Base-by-base conservation (phyloP, 768 basidiomycete species). In the Rickenella mellea region DNA sequence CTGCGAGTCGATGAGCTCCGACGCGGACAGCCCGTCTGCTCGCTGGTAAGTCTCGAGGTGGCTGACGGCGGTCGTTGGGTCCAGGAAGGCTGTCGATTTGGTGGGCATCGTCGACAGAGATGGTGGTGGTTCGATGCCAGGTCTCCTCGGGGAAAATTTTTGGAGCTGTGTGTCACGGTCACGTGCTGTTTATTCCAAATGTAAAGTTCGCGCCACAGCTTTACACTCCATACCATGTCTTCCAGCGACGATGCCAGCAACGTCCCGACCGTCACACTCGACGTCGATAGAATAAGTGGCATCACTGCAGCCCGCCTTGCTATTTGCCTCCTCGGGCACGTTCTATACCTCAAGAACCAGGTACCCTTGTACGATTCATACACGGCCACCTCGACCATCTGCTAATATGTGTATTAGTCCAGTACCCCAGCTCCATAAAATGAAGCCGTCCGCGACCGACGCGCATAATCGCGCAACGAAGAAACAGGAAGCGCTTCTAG, bases 1-100 rank as follows among this genome's bases (percentile, higher is more conserved):
- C 35, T 67, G 71, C 1, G 85, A 83, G 70, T 96, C 77, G 79
- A 97, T 92, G 51, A 98, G 80, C 55, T 97, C 85, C 6, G 64
- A 44, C 46, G 88, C 72, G 45, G 84, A 78, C 39, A 99, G 76
- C 30, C 96, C 94, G 77, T 99, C 94, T 8, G 63, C 57, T 42
- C 68, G 68, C 20, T 64, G 17, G 58, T 98, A 98, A 2, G 72
- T 61, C 51, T 73, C 68, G 56, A 99, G 83, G 54, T 80, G 73
- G 29, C 80, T 74, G 43, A 94, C 54, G 39, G 94, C 96, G 47
- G 71, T 62, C 37, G 78, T 66, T 31, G 89, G 72, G 56, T 81
- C 71, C 57, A 92, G 80, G 57, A 70, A 67, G 32, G 51, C 45
- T 49, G 53, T 48, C 36, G 48, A 32, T n/a, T n/a, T n/a, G 24